Base-by-base conservation (phyloP, 2,329 filamentous ascomycete species). In the Fusarium sacchari region DNA sequence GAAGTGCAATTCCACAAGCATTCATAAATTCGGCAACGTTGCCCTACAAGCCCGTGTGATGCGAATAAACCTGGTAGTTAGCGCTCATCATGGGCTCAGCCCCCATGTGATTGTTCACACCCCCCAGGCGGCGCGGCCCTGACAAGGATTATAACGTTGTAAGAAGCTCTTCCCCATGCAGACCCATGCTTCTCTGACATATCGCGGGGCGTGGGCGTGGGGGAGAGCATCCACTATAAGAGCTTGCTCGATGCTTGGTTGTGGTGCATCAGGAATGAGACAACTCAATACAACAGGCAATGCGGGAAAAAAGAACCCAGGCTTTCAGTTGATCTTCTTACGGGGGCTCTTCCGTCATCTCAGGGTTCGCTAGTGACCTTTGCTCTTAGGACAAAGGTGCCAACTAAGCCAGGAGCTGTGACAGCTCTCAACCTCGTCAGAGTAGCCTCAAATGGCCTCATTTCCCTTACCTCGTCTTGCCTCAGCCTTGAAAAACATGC, bases 161-260 rank as follows among this genome's bases (percentile, higher is more conserved):
- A 60, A 57, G 47, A 67, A 62, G 57, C 40, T 60, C 56, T 74
- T 69, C 72, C 64, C 71, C 71, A 69, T 74, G 52, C 43, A 44
- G 43, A 62, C 64, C 71, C 68, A 61, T 74, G 71, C 60, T 55
- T 36, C 26, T 74, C 68, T 72, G 56, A 58, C 71, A 74, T 74
- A 59, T 69, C 64, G 68, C 53, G 68, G 71, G 60, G 68, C 71
- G 49, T 57, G 56, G 57, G 59, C 68, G 71, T 74, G 72, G 72
- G 71, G 70, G 72, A 60, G 57, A 42, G 46, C 50, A 64, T 58
- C 58, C 67, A 55, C 63, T 47, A 20, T 60, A 28, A 43, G 67
- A 64, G 30, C 63, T 58, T 36, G 55, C 30, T 37, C 5, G 11
- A 24, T 44, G 53, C 52, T 72, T 49, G 59, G 64, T 46, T 52